A percentile compares a stretch with the other conserved stretches of the same genome.
phyloP scores from a whole-genome alignment of 495 filamentous ascomycete species.

The Aspergillus hancockii region DNA sequence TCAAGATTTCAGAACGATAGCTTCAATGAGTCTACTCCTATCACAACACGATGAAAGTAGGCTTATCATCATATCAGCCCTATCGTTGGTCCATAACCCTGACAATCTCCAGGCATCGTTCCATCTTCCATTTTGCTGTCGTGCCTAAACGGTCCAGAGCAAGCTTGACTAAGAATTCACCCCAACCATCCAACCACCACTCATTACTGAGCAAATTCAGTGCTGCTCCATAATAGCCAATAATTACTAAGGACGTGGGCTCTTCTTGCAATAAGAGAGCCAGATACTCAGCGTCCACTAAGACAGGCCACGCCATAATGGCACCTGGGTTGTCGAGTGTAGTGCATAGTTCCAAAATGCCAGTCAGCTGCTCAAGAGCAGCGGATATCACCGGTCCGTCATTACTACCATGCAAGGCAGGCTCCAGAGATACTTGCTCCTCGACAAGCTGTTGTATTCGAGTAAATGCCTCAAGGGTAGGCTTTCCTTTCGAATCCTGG shows the following conservation, averaged over 20 bases:
- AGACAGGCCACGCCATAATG: constrained; percentile 10
- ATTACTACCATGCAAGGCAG: background rate
- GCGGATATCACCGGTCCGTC: background rate
- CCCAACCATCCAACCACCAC: constrained; percentile 19
- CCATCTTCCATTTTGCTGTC: background rate
- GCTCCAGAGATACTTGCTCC: background rate
- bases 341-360: background rate
- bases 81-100: background rate
- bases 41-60: too few relatives aligned
- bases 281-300: constrained; percentile 7
- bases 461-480: background rate
- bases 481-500: background rate
- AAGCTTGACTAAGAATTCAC: constrained; percentile 11
- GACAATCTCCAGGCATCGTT: background rate
- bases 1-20: too few relatives aligned
- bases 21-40: too few relatives aligned
- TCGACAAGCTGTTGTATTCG: background rate
- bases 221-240: constrained; percentile 10
- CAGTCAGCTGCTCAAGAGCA: background rate
- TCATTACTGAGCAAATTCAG: constrained; percentile 3
- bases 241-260: background rate
- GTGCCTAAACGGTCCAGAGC: background rate
- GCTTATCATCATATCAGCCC: background rate
- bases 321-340: constrained; percentile 2
- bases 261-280: constrained; percentile 12